Evolutionary conservation across 441 rosid genomes (phyloP), one percentile per base, ranked within the genome.

Genomic region (Populus hybrid): DNA sequence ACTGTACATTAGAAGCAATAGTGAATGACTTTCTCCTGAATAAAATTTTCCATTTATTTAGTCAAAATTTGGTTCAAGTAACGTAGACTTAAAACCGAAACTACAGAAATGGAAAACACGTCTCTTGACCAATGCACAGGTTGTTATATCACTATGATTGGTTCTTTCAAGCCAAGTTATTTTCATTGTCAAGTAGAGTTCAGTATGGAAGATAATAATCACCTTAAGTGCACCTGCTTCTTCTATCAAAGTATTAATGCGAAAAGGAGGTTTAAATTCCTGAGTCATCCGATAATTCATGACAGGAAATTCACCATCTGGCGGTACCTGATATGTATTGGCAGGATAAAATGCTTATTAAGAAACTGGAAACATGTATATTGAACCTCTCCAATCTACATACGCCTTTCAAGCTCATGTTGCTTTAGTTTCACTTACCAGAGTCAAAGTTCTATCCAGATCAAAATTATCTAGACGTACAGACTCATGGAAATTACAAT

Each of bases 221-320:
- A 87, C 98, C 94, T 91, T 94, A 75, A 93, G 94, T 67, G 90
- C 74, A 74, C 99, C 98, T 28, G 98, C 98, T 86, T 94, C 98
- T 90, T 96, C 98, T 82, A 94, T 88, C 92, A 96, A 86, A 70
- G 98, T 89, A 69, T 89, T 96, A 73, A 96, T 91, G 70, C 93
- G 97, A 69, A 96, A 96, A 69, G 99, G 99, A 81, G 99, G 97
- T 87, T 90, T 96, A 84, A 96, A 96, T 87, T 96, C 99, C 85
- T 96, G 98, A 71, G 99, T 96, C 97, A 96, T 92, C 32, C 99
- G 98, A 78, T 96, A 96, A 86, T 96, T 96, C 99, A 94, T 96
- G 74, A 96, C 99, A 66, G 99, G 97, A 83, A 96, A 96, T 86
- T 96, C 99, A 75, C 99, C 99, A 85, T 96, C 98, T 53, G 99